Percentiles rank a stretch among this genome's conserved stretches.
phyloP scores from a whole-genome alignment of 148 eudicot species.

The Nepenthes gracilis region DNA sequence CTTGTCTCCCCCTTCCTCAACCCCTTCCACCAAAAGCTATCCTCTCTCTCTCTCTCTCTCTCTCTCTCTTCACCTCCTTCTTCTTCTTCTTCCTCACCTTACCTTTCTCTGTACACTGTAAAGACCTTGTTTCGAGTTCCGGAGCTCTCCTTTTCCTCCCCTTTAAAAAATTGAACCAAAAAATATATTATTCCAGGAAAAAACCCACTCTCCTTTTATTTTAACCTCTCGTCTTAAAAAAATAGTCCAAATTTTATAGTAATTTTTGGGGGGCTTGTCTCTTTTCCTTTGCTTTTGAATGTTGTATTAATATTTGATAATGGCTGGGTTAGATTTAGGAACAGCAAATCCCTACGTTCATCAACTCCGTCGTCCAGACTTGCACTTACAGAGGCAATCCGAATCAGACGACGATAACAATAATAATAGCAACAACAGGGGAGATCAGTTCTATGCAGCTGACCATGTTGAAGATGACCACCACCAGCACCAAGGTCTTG shows the following conservation, averaged over 20 bases:
- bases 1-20: slow-evolving; percentile 12
- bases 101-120: slow-evolving; percentile 21
- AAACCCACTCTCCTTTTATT: neutral
- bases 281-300: slow-evolving; percentile 23
- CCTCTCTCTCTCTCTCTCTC: slow-evolving; percentile 12
- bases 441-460: neutral
- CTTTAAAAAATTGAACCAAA: slow-evolving; percentile 8
- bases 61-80: slow-evolving; percentile 11
- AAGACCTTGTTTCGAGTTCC: slow-evolving; percentile 12
- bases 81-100: slow-evolving; percentile 1
- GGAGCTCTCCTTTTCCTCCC: neutral
- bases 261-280: neutral
- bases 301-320: slow-evolving; percentile 5
- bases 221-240: no score
- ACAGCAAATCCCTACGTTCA: slow-evolving; percentile 40
- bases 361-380: slow-evolving; percentile 23
- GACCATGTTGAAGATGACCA: slow-evolving; percentile 5
- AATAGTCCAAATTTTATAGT: no score
- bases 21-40: neutral
- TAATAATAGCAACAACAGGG: slow-evolving; percentile 3
- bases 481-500: slow-evolving; percentile 14
- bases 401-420: slow-evolving; percentile 16
- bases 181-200: slow-evolving; percentile 1
- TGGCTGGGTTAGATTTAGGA: slow-evolving; percentile 70
- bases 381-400: slow-evolving; percentile 21